Percentiles rank a stretch among this genome's conserved stretches.
Evolutionary conservation across 2,329 filamentous ascomycete genomes (phyloP).

Genomic region (Colletotrichum salicis): DNA sequence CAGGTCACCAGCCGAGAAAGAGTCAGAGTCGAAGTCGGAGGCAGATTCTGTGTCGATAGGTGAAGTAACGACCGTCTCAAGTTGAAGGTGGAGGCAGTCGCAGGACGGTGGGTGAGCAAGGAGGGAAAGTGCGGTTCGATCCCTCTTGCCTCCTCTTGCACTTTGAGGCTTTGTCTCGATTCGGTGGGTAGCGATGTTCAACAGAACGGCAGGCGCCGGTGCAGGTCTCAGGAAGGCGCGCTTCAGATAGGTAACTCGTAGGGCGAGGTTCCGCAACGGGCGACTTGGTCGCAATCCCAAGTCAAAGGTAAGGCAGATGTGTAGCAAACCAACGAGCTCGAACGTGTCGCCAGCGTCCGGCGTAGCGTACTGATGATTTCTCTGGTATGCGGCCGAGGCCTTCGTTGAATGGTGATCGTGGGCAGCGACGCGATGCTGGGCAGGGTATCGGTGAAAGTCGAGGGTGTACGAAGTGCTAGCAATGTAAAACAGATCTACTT

Average conservation of each 20-base stretch:
- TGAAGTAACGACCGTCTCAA: background rate
- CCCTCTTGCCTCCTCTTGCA: slow-evolving; percentile 3
- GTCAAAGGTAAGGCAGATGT: background rate
- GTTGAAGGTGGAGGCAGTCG: background rate
- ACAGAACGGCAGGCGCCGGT: background rate
- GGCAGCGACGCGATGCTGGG: background rate
- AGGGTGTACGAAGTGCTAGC: background rate
- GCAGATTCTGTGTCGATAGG: background rate
- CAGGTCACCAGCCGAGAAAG: background rate
- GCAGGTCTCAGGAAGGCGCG: slow-evolving; percentile 7
- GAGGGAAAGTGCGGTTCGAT: background rate
- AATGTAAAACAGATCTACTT: background rate
- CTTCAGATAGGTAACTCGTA: background rate
- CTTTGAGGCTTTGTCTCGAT: background rate
- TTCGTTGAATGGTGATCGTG: background rate
- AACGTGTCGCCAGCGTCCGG: background rate
- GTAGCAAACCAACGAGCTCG: background rate
- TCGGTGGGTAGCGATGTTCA: background rate
- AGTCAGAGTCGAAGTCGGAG: background rate
- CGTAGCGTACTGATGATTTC: background rate
- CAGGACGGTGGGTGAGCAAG: background rate
- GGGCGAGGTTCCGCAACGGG: background rate
- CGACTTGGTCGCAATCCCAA: background rate
- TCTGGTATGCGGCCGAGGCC: background rate
- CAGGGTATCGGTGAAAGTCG: background rate